A percentile compares a stretch with the other conserved stretches of the same genome.
These are phyloP conservation scores for Gremmenia infestans DNA, from an alignment of 2,329 filamentous ascomycete species.

Conservation along the genomic window DNA sequence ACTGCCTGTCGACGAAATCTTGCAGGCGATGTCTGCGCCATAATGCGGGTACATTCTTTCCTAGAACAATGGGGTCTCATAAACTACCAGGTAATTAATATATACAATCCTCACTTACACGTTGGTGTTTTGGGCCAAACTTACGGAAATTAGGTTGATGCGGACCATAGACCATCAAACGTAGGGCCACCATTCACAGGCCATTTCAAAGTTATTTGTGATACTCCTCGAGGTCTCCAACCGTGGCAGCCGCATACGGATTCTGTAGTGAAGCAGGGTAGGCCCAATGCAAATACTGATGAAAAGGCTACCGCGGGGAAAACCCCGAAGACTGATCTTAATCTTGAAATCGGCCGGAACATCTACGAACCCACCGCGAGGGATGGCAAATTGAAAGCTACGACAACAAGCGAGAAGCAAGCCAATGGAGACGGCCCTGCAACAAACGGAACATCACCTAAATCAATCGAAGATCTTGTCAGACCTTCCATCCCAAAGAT, in stretches of 20 bases:
- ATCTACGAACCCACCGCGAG: conserved; percentile 91
- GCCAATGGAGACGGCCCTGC: conserved; percentile 66
- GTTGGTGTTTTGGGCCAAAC: conserved; percentile 3
- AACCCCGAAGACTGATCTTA: conserved; percentile 71
- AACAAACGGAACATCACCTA: conserved; percentile 56
- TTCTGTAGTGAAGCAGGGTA: conserved; percentile 58
- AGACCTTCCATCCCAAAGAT: conserved; percentile 65
- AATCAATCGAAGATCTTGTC: conserved; percentile 51
- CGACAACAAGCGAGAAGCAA: conserved; percentile 54
- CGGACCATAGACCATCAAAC: conserved; percentile 88
- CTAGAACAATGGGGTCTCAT: conserved; percentile 98
- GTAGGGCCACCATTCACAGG: conserved; percentile 96
- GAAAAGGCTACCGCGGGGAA: conserved; percentile 59
- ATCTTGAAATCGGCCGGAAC: conserved; percentile 89
- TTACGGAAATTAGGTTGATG: conserved; percentile 69
- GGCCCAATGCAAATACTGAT: conserved; percentile 44
- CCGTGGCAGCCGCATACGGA: conserved; percentile 89
- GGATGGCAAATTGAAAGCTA: conserved; percentile 56
- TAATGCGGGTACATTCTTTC: conserved; percentile 98
- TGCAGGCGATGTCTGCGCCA: conserved; percentile 95
- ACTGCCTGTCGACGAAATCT: conserved; percentile 93
- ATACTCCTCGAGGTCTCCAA: conserved; percentile 90
- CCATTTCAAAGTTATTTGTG: conserved; percentile 92
- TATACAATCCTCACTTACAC: background rate
- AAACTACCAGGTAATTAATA: conserved; percentile 79